A percentile compares a stretch with the other conserved stretches of the same genome.
phyloP scores from a whole-genome alignment of 2,329 filamentous ascomycete species.

The Exophiala sp. region DNA sequence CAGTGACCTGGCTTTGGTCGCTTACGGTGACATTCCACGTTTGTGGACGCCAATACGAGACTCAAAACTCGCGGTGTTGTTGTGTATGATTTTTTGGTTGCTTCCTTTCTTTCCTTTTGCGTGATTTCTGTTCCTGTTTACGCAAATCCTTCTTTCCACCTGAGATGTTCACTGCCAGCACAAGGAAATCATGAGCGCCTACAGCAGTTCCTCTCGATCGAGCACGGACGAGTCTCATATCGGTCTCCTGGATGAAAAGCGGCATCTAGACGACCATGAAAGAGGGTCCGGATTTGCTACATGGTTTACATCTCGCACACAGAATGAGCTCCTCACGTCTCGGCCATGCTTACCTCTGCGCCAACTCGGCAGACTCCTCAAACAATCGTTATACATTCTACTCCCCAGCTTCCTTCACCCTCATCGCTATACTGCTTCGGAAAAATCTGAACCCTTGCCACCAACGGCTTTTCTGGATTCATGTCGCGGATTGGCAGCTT shows the following conservation, averaged over 20 bases:
- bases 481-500: slow-evolving; percentile 41
- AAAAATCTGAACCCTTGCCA: slow-evolving; percentile 6
- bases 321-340: slow-evolving; percentile 1
- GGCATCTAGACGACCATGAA: slow-evolving; percentile 1
- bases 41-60: too few species aligned
- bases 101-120: too few species aligned
- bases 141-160: too few species aligned
- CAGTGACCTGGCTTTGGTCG: too few species aligned
- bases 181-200: slow-evolving; percentile 6
- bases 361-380: slow-evolving; percentile 6
- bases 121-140: too few species aligned
- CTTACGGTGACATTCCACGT: too few species aligned
- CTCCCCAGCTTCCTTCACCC: slow-evolving; percentile 19
- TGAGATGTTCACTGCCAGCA: too few species aligned
- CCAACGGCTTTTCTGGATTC: slow-evolving; percentile 36
- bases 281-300: background rate
- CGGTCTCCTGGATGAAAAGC: slow-evolving; percentile 15
- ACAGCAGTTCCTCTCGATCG: slow-evolving; percentile 11
- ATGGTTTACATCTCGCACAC: background rate
- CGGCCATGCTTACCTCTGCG: slow-evolving; percentile 7
- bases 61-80: too few species aligned
- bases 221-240: slow-evolving; percentile 15
- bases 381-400: slow-evolving; percentile 6
- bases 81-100: too few species aligned
- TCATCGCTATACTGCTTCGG: slow-evolving; percentile 2